Evolutionary conservation across 2,329 filamentous ascomycete genomes (phyloP).

Genomic region (Trichoderma guizhouense): DNA sequence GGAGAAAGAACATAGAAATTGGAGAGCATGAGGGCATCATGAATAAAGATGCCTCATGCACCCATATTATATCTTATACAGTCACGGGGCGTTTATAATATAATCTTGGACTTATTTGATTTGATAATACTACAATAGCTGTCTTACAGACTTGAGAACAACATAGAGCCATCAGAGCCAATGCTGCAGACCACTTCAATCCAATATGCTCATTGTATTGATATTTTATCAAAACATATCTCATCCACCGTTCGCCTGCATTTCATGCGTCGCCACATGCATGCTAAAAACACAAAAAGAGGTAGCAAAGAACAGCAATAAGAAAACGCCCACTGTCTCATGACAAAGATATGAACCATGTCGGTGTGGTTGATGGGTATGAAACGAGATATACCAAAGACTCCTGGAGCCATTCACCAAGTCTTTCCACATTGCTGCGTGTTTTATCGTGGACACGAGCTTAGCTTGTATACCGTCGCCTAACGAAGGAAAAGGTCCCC

Average conservation of each 20-base stretch:
- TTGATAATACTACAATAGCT: slow-evolving; percentile 15
- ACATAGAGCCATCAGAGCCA: slow-evolving; percentile 4
- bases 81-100: background rate
- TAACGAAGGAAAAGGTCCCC: slow-evolving; percentile 60
- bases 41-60: background rate
- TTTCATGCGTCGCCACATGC: slow-evolving; percentile 17
- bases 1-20: background rate
- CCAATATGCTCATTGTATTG: slow-evolving; percentile 17
- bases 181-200: slow-evolving; percentile 10
- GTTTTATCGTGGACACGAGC: background rate
- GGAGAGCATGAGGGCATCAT: background rate
- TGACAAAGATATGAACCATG: slow-evolving; percentile 2
- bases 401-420: slow-evolving; percentile 5
- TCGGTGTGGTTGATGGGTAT: slow-evolving; percentile 14
- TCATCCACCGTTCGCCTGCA: slow-evolving; percentile 16
- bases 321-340: slow-evolving; percentile 18
- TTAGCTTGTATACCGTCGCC: background rate
- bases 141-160: slow-evolving; percentile 9
- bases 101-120: background rate
- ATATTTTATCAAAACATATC: slow-evolving; percentile 16
- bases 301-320: background rate
- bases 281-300: slow-evolving; percentile 10
- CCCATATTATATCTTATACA: background rate
- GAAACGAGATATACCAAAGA: slow-evolving; percentile 19
- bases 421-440: background rate